A percentile compares a stretch with the other conserved stretches of the same genome.
phyloP scores from a whole-genome alignment of 345 rosid species.

The Eutrema heterophyllum region DNA sequence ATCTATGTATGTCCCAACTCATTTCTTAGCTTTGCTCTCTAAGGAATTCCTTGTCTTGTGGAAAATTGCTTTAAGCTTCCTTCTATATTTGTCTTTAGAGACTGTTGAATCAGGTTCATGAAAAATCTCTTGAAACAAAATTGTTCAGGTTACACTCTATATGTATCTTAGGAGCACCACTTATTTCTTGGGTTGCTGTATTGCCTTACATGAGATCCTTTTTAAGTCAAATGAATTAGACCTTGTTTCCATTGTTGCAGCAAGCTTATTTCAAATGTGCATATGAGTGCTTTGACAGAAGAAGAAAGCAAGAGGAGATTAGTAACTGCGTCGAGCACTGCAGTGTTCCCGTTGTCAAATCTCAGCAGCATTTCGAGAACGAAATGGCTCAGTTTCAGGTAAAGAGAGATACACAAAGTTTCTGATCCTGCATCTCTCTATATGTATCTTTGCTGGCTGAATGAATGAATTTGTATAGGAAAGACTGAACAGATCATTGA shows the following conservation, averaged over 20 bases:
- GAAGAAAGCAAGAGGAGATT: slow-evolving; percentile 70
- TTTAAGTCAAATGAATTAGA: background rate
- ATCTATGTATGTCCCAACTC: background rate
- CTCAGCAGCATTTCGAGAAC: slow-evolving; percentile 78
- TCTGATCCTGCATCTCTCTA: background rate
- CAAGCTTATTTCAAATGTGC: slow-evolving; percentile 97
- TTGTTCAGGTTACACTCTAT: background rate
- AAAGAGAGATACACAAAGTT: background rate
- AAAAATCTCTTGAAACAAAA: too few relatives aligned
- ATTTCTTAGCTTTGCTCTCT: too few relatives aligned
- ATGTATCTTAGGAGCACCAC: too few relatives aligned
- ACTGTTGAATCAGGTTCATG: background rate
- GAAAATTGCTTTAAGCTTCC: background rate
- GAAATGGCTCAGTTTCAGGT: slow-evolving; percentile 93
- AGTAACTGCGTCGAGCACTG: slow-evolving; percentile 74
- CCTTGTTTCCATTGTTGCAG: slow-evolving; percentile 40
- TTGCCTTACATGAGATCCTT: background rate
- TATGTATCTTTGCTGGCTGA: background rate
- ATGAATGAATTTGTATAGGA: slow-evolving; percentile 57
- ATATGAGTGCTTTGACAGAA: slow-evolving; percentile 82
- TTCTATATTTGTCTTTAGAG: background rate
- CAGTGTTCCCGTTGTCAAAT: slow-evolving; percentile 63
- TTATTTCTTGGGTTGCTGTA: background rate
- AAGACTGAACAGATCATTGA: slow-evolving; percentile 68
- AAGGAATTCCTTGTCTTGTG: too few relatives aligned